A percentile compares a stretch with the other conserved stretches of the same genome.
Conservation (phyloP, 1,139 yeast species). For the Geotrichum fermentans region DNA sequence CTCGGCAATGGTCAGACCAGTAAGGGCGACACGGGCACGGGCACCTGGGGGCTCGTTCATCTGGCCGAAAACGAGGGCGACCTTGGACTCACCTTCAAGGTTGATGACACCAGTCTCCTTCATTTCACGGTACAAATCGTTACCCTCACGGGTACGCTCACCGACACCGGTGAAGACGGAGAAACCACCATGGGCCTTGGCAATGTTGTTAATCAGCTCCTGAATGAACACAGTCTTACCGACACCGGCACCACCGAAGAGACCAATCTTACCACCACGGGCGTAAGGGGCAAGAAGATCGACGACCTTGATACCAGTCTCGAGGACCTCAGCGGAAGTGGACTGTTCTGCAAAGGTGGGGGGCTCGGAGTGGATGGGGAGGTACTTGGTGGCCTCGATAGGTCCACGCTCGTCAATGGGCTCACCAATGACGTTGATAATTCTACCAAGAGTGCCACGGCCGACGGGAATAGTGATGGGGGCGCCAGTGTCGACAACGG, state of each 20-base stretch:
- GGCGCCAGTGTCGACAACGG: constrained; percentile 90
- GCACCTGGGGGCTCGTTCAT: constrained; percentile 99
- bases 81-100: constrained; percentile 99
- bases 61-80: constrained; percentile 98
- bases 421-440: constrained; percentile 97
- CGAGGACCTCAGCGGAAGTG: constrained; percentile 95
- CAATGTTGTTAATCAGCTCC: constrained; percentile 98
- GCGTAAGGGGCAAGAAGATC: constrained; percentile 99
- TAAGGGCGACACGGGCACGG: constrained; percentile 99
- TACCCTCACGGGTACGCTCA: constrained; percentile 99
- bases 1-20: constrained; percentile 99
- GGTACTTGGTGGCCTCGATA: constrained; percentile 81
- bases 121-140: constrained; percentile 99
- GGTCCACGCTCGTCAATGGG: constrained; percentile 99
- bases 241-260: constrained; percentile 99
- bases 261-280: constrained; percentile 99
- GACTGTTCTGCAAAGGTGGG: constrained; percentile 95
- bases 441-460: constrained; percentile 98
- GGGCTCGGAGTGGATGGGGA: constrained; percentile 98
- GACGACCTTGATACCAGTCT: constrained; percentile 99
- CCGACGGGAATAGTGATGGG: constrained; percentile 99
- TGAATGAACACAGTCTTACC: constrained; percentile 99
- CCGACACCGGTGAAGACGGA: constrained; percentile 99
- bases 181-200: constrained; percentile 99
- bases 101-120: constrained; percentile 99